Percentiles rank a stretch among this genome's conserved stretches.
phyloP scores from a whole-genome alignment of 768 basidiomycete species.

The Tulasnella sp. region DNA sequence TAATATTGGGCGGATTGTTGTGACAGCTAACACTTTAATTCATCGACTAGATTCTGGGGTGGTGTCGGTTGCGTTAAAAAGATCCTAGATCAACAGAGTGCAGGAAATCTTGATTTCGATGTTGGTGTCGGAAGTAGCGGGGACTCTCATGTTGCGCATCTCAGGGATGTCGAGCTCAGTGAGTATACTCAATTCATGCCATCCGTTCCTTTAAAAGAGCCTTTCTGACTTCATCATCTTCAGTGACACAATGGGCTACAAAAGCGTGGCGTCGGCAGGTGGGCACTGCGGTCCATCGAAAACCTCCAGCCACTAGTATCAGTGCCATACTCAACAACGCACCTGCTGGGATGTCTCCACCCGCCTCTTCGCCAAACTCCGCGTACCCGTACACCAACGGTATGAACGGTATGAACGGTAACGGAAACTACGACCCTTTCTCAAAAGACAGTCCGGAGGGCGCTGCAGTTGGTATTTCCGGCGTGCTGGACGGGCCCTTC shows the following conservation, averaged over 20 bases:
- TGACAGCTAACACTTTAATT: not conserved
- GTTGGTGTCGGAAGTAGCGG: slow-evolving; percentile 19
- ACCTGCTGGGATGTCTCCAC: slow-evolving; percentile 3
- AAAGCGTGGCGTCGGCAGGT: slow-evolving; percentile 17
- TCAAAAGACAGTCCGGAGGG: slow-evolving; percentile 16
- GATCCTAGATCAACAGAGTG: slow-evolving; percentile 20
- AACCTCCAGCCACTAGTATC: not conserved
- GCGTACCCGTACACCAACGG: not conserved
- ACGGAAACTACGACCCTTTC: not conserved
- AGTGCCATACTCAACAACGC: not conserved
- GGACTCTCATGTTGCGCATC: slow-evolving; percentile 18
- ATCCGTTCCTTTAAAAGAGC: not conserved
- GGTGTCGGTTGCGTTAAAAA: slow-evolving; percentile 17
- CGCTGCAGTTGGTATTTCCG: slow-evolving; percentile 18
- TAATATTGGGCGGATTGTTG: too few species aligned
- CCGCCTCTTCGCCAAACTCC: not conserved
- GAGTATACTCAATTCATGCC: not conserved
- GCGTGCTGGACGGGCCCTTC: slow-evolving; percentile 18
- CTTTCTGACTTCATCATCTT: not conserved
- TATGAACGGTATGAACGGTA: not conserved
- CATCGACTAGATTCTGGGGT: slow-evolving; percentile 13
- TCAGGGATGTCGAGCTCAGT: slow-evolving; percentile 21
- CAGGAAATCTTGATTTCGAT: slow-evolving; percentile 19
- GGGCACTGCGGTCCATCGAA: not conserved
- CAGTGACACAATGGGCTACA: slow-evolving; percentile 20